Base-by-base conservation (phyloP, 495 filamentous ascomycete species). In the Thozetella sp. region DNA sequence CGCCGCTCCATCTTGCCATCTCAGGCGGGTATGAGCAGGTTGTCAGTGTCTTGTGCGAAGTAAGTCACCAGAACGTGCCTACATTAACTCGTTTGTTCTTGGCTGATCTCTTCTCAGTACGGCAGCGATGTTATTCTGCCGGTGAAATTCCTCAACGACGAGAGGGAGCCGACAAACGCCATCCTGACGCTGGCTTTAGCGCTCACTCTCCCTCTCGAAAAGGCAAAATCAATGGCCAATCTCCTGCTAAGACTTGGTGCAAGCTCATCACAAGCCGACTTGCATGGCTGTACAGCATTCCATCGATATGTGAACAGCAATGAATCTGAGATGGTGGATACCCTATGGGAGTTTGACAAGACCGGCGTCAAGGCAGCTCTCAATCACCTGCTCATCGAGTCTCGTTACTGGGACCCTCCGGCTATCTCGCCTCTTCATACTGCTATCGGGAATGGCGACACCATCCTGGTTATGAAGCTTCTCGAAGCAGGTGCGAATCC, bases 1-100 rank as follows among this genome's bases (percentile, higher is more conserved):
- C 89, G 1, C 83, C 92, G 0, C 74, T 94, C 13, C 92, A 96
- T 65, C 78, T 91, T 22, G 92, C 91, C 1, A 93, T 96, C 56
- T 54, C 90, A 1, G 81, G 83, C 55, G 90, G 90, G 1, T 88
- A 93, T 59, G 72, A 80, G 17, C 80, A 87, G 6, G 83, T 84
- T 10, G 88, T 93, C 56, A 84, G 88, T 43, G 73, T 84, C 22
- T 79, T 95, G 4, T 90, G 92, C 27, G 78, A 86, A 61, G 83
- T n/a, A n/a, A n/a, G n/a, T n/a, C n/a, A n/a, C n/a, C n/a, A n/a
- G n/a, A n/a, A n/a, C n/a, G n/a, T n/a, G n/a, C n/a, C n/a, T n/a
- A n/a, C n/a, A n/a, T n/a, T n/a, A n/a, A n/a, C n/a, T n/a, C n/a
- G n/a, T n/a, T n/a, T n/a, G n/a, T n/a, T n/a, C n/a, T n/a, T n/a